phyloP scores from a whole-genome alignment of 192 early-diverging fungal species.

The Rhizophagus prolifer region DNA sequence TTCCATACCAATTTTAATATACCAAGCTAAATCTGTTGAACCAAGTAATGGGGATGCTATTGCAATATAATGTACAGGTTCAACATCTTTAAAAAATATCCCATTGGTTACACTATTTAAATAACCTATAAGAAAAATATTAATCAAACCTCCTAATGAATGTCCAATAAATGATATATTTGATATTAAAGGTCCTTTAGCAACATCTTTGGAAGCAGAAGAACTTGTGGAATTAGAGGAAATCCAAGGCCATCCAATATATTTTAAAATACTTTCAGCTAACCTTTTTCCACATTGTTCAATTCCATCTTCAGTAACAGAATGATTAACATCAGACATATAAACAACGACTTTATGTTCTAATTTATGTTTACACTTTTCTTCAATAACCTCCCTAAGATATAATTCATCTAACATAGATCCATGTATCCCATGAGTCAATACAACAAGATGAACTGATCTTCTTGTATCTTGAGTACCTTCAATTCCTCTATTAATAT shows the following conservation, averaged over 20 bases:
- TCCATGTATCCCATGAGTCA: conserved; percentile 49
- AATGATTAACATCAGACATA: conserved; percentile 47
- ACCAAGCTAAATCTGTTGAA: conserved; percentile 45
- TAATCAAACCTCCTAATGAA: conserved; percentile 52
- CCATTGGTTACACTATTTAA: conserved; percentile 47
- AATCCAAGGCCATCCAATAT: conserved; percentile 23
- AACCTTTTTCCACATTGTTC: conserved; percentile 42
- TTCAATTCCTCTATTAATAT: background rate
- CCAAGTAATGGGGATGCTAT: conserved; percentile 49
- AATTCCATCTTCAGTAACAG: conserved; percentile 48
- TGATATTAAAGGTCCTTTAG: conserved; percentile 26
- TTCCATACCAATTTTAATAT: conserved; percentile 32
- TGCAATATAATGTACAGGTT: conserved; percentile 46
- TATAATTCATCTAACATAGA: conserved; percentile 44
- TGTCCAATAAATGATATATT: conserved; percentile 51
- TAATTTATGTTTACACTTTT: background rate
- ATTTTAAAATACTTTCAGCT: conserved; percentile 42
- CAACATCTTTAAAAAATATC: conserved; percentile 39
- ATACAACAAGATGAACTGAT: conserved; percentile 36
- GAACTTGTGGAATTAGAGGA: background rate
- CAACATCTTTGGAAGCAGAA: background rate
- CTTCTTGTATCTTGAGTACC: background rate
- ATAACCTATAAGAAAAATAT: conserved; percentile 42
- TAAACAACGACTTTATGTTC: conserved; percentile 32
- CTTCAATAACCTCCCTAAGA: conserved; percentile 43